phyloP scores from a whole-genome alignment of 345 rosid genomes.

The Eucalyptus microcorys region DNA sequence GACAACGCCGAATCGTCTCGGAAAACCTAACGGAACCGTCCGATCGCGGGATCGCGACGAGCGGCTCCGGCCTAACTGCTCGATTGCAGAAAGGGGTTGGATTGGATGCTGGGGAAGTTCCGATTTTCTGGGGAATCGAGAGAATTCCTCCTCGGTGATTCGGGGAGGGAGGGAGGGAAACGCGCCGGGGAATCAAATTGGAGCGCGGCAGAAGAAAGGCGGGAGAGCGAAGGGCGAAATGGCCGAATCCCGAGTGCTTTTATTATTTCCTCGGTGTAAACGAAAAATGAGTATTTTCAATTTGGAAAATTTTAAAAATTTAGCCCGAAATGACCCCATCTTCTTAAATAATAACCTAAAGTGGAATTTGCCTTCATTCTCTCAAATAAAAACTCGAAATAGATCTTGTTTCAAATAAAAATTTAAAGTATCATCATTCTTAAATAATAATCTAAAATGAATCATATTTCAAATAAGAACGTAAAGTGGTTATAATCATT shows the following conservation, averaged over 20 bases:
- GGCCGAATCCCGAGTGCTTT: not conserved
- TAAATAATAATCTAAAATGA: fast-evolving
- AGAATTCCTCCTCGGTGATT: not conserved
- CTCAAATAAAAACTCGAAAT: fast-evolving
- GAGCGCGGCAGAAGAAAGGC: not conserved
- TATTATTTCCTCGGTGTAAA: not conserved
- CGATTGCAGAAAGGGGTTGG: not conserved
- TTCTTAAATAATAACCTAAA: too few relatives aligned
- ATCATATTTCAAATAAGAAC: fast-evolving
- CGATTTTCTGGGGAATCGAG: not conserved
- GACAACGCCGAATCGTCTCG: not conserved
- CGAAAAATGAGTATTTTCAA: not conserved
- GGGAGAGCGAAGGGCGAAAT: not conserved
- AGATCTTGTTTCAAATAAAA: fast-evolving
- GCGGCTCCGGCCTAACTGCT: not conserved
- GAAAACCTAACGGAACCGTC: not conserved
- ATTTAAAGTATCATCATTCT: fast-evolving
- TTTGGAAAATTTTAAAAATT: too few relatives aligned
- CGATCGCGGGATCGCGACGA: not conserved
- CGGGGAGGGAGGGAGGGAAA: not conserved
- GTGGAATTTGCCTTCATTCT: fast-evolving
- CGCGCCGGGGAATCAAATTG: not conserved
- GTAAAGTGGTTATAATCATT: fast-evolving
- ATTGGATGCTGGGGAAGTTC: not conserved
- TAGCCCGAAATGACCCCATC: fast-evolving